Evolutionary conservation across 1,139 yeast species (phyloP), one percentile per base, ranked within the genome.

Genomic region (Suhomyces maxii): DNA sequence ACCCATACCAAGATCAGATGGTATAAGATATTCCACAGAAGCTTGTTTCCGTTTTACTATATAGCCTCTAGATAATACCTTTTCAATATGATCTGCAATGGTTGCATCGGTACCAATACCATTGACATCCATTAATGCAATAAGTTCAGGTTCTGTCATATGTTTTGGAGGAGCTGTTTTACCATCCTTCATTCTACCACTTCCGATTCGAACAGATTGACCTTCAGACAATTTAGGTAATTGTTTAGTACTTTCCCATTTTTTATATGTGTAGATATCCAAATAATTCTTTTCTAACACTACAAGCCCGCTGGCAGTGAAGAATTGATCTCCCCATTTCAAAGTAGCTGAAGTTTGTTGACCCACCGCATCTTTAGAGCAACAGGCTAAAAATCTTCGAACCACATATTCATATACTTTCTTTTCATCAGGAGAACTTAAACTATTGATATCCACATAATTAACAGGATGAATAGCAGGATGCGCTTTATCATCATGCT

Each of bases 71-170:
- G 65, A 64, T 26, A 79, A 68, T 39, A 95, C 83, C 59, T 88
- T 91, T 50, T 87, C 91, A 34, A 95, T 93, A 64, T 95, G 99
- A 38, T 93, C 99, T 0, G 99, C 99, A 69, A 95, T 95, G 0
- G 99, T 95, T 1, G 99, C 99, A 70, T 95, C 99, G 0, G 99
- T 95, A 1, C 99, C 99, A 41, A 95, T 95, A 0, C 98, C 98
- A 66, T 95, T 95, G 7, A 83, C 89, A 68, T 95, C 99, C 99
- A 95, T 95, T 42, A 93, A 69, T 9, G 90, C 86, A 68, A 95
- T 89, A 34, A 95, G 73, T 58, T 93, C 99, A 0, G 97, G 78
- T 65, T 95, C 99, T 0, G 99, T 91, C 76, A 95, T 79, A 46
- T 83, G 86, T 34, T 71, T 69, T 0, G 99, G 99, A 0, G 97